Evolutionary conservation across 1,139 yeast species (phyloP), one percentile per base, ranked within the genome.

Genomic region (Geotrichum cucujoidarum): DNA sequence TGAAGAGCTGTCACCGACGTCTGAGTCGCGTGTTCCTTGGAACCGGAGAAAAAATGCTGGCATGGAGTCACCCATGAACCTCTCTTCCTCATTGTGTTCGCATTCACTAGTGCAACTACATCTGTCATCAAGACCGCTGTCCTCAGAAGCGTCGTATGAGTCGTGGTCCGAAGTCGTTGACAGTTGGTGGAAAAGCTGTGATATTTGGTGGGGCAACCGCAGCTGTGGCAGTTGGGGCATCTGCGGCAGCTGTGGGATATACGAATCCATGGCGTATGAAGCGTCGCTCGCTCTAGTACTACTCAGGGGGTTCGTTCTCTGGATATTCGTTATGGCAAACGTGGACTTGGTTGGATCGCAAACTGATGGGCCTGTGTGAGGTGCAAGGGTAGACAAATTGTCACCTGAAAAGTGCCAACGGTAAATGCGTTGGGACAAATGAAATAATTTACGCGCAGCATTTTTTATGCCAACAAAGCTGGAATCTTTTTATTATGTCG

Each of bases 211-310:
- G 7, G 50, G 48, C 17, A 45, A 30, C 11, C 48, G 33, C 17
- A 45, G 48, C 40, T 40, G 48, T 13, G 43, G 43, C 14, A 40
- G 36, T 32, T 40, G 43, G 8, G 48, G 50, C 10, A 41, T 38
- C 35, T 40, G 43, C 8, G 48, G 50, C 7, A 41, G 45, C 39
- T 41, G 45, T 11, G 48, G 49, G 13, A 47, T 37, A 38, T 41
- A 47, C 4, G 50, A 47, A 6, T 41, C 50, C 50, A 47, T 47
- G n/a, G n/a, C n/a, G n/a, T n/a, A n/a, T n/a, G n/a, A n/a, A n/a
- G n/a, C n/a, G n/a, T n/a, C n/a, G n/a, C n/a, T n/a, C n/a, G n/a
- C n/a, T n/a, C n/a, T n/a, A n/a, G n/a, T n/a, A n/a, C n/a, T n/a
- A n/a, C n/a, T n/a, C n/a, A n/a, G n/a, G n/a, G n/a, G n/a, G n/a